phyloP scores from a whole-genome alignment of 129 eudicot species.

The Lactuca saligna region DNA sequence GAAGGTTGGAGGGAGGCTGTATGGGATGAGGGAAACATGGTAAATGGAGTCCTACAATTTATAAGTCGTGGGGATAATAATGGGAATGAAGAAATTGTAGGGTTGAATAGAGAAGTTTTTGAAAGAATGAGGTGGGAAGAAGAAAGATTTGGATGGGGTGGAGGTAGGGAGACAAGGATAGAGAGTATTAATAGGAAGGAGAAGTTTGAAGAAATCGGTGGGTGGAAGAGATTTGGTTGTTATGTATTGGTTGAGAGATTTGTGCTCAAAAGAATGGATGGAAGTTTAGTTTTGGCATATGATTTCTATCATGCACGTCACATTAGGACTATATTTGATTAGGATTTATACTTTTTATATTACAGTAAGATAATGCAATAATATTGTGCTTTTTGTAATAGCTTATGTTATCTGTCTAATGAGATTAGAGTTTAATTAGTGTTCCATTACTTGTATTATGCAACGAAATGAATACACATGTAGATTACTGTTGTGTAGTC shows the following conservation, averaged over 20 bases:
- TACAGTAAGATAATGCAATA: not conserved
- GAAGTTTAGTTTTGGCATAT: constrained; percentile 56
- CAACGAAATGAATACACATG: not conserved
- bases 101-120: constrained; percentile 41
- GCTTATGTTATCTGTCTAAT: not conserved
- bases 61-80: constrained; percentile 2
- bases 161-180: constrained; percentile 36
- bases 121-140: constrained; percentile 66
- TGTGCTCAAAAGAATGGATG: constrained; percentile 68
- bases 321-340: constrained; percentile 46
- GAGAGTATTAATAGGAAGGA: constrained; percentile 40
- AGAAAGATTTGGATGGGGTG: constrained; percentile 64
- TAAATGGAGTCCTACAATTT: constrained; percentile 35
- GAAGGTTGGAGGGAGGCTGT: constrained; percentile 44
- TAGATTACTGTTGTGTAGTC: no score
- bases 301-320: constrained; percentile 51
- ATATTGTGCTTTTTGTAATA: not conserved
- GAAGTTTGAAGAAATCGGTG: constrained; percentile 35
- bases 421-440: not conserved
- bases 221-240: constrained; percentile 54
- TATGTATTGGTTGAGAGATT: constrained; percentile 81
- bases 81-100: constrained; percentile 38
- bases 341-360: not conserved
- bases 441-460: not conserved
- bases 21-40: constrained; percentile 39